Evolutionary conservation across 768 basidiomycete species (phyloP), one percentile per base, ranked within the genome.

Genomic region (Suillus plorans): DNA sequence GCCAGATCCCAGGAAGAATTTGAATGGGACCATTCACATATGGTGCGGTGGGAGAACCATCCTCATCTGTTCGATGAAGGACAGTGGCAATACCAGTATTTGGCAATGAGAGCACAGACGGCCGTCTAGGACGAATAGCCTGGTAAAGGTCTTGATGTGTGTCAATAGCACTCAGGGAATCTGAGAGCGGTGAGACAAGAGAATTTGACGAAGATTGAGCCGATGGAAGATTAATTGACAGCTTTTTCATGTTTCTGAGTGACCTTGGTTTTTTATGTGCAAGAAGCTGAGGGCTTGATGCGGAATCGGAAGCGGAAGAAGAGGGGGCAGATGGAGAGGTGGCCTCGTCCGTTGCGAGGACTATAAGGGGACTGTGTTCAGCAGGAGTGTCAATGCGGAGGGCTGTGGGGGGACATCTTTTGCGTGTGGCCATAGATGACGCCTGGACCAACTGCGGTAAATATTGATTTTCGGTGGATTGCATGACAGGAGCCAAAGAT

Each of bases 11-110:
- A 3, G 94, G 94, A 55, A 96, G 82, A 71, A 97, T 81, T 76
- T 96, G 89, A 16, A 90, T 78, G 53, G 95, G 95, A 18, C 95
- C 95, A 70, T 90, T 83, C 5, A 82, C 72, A 74, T 97, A 97
- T 7, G 95, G 91, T 3, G 84, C 79, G 31, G 86, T 78, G 10
- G 86, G 84, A 0, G 85, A 84, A 25, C 73, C 73, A 44, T 87
- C 89, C 70, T 89, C 90, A 65, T 87, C 89, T 68, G 83, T 88
- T 71, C 88, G 85, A 67, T 86, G 84, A 28, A 88, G 72, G 55
- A 84, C 79, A 25, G 88, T 78, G 28, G 82, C 78, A n/a, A 81
- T 74, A 53, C 82, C 80, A 45, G 83, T 76, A 25, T 71, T 77
- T 2, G 89, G 89, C 34, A 92, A 86, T 13, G 92, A 94, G 59